A percentile compares a stretch with the other conserved stretches of the same genome.
These are phyloP conservation scores for Vachellia pachyceras DNA, from an alignment of 306 rosid genomes.

Conservation along the genomic window DNA sequence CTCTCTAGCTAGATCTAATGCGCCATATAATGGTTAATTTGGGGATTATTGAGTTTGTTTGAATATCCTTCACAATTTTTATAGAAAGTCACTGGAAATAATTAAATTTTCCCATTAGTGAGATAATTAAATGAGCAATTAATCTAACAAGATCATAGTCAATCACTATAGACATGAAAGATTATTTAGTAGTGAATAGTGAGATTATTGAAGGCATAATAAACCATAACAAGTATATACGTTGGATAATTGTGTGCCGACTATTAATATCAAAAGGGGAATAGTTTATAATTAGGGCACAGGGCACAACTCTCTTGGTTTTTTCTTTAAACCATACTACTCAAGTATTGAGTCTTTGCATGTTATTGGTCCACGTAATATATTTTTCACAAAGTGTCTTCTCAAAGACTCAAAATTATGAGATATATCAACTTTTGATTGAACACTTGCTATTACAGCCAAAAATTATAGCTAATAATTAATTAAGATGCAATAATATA, in stretches of 20 bases:
- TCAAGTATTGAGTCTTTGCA: neutral
- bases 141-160: neutral
- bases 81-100: neutral
- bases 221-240: too few species aligned
- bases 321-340: too few species aligned
- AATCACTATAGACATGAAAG: neutral
- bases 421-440: too few species aligned
- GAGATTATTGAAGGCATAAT: too few species aligned
- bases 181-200: neutral
- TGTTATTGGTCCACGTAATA: neutral
- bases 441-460: too few species aligned
- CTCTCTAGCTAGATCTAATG: too few species aligned
- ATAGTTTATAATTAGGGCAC: neutral
- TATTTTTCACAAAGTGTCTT: neutral
- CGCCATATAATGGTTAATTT: neutral
- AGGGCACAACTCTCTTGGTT: neutral
- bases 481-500: too few species aligned
- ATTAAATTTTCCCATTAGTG: neutral
- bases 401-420: neutral
- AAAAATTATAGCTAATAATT: too few species aligned
- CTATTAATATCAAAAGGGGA: neutral
- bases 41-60: neutral
- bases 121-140: neutral
- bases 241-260: neutral
- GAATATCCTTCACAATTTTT: neutral